A percentile compares a stretch with the other conserved stretches of the same genome.
phyloP scores from a whole-genome alignment of 2,329 filamentous ascomycete genomes.

The Colletotrichum trifolii region DNA sequence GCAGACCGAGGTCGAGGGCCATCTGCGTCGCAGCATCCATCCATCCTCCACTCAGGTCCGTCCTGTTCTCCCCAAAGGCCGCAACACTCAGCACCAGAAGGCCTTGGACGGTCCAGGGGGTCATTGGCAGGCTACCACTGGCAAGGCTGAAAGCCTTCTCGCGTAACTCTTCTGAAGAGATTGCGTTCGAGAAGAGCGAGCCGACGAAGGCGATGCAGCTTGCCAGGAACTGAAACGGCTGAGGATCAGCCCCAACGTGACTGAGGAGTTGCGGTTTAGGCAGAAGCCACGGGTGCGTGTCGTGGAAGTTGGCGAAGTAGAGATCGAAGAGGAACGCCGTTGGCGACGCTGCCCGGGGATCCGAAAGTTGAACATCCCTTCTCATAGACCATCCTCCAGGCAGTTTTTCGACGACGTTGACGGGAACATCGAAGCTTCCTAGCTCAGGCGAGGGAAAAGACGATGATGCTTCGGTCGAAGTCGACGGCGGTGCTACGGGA shows the following conservation, averaged over 20 bases:
- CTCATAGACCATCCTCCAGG: constrained; percentile 39
- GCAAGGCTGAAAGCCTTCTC: constrained; percentile 46
- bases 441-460: constrained; percentile 38
- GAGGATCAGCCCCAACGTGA: constrained; percentile 18
- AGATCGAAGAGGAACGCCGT: constrained; percentile 40
- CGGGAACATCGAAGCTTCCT: constrained; percentile 36
- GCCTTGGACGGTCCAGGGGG: constrained; percentile 47
- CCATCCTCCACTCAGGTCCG: constrained; percentile 43
- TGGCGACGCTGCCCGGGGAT: constrained; percentile 31
- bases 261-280: constrained; percentile 32
- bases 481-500: constrained; percentile 35
- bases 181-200: constrained; percentile 47
- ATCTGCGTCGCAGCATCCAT: constrained; percentile 44
- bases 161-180: constrained; percentile 45
- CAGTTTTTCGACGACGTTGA: constrained; percentile 39
- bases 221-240: constrained; percentile 43
- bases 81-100: constrained; percentile 45
- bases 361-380: constrained; percentile 33
- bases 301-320: constrained; percentile 43
- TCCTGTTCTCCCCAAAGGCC: constrained; percentile 45
- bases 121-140: constrained; percentile 46
- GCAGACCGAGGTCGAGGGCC: constrained; percentile 48
- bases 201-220: constrained; percentile 51
- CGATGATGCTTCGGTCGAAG: constrained; percentile 7
- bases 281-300: constrained; percentile 34